Evolutionary conservation across 352 stramenopile species (phyloP).

Genomic region (Phytophthora quininea): DNA sequence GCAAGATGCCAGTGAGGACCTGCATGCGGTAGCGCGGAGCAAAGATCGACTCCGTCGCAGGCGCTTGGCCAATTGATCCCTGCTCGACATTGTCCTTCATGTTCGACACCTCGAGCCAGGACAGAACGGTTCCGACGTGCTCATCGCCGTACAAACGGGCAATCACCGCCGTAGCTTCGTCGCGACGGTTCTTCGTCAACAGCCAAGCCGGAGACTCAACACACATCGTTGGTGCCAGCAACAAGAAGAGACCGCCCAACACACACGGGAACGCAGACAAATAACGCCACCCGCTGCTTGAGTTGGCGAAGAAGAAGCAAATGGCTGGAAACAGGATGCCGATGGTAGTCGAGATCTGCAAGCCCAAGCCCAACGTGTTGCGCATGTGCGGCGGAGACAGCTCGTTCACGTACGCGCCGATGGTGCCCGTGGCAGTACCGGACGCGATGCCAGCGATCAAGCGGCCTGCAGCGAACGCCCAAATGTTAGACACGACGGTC

Average conservation of each 20-base stretch:
- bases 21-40: constrained; percentile 18
- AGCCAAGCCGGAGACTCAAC: constrained; percentile 37
- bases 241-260: constrained; percentile 27
- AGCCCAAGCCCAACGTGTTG: constrained; percentile 1
- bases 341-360: constrained; percentile 2
- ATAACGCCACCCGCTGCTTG: constrained; percentile 1
- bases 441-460: constrained; percentile 38
- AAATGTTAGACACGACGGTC: constrained; percentile 12
- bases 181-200: constrained; percentile 19
- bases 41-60: constrained; percentile 35
- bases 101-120: constrained; percentile 29
- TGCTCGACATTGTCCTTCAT: constrained; percentile 14
- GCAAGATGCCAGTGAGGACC: constrained; percentile 17
- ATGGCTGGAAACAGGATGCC: background rate
- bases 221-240: constrained; percentile 29
- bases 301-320: constrained; percentile 3
- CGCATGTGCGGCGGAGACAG: constrained; percentile 9
- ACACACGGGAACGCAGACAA: background rate
- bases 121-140: constrained; percentile 17
- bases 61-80: background rate
- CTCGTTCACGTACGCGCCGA: constrained; percentile 25
- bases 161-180: constrained; percentile 19
- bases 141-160: constrained; percentile 15
- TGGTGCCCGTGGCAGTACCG: constrained; percentile 16
- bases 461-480: constrained; percentile 31